Conservation (phyloP, 2,329 filamentous ascomycete genomes). For the Epichloe sp. region DNA sequence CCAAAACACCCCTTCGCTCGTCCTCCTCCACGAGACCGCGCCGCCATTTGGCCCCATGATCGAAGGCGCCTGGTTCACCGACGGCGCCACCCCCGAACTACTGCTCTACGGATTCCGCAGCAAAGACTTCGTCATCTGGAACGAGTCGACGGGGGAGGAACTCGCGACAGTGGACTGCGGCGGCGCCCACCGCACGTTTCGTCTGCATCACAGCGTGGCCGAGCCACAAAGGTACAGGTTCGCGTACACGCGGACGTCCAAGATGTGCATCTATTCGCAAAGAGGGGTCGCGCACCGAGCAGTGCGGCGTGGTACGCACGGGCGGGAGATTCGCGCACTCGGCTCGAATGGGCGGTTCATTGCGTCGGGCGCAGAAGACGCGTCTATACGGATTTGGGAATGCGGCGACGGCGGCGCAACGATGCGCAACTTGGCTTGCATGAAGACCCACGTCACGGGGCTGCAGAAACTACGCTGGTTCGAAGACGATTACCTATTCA, state of each 20-base stretch:
- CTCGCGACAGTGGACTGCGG: conserved; percentile 67
- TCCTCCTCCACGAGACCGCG: conserved; percentile 51
- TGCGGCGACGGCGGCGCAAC: conserved; percentile 18
- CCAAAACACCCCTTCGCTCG: conserved; percentile 15
- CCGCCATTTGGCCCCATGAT: conserved; percentile 65
- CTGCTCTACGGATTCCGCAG: conserved; percentile 71
- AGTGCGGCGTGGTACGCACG: conserved; percentile 63
- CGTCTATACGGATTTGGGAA: conserved; percentile 58
- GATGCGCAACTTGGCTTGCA: conserved; percentile 42
- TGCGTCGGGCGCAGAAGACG: conserved; percentile 64
- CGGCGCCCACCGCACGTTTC: conserved; percentile 69
- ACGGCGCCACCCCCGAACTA: conserved; percentile 34
- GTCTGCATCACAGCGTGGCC: conserved; percentile 22
- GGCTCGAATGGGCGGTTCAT: conserved; percentile 28
- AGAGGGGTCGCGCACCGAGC: conserved; percentile 23
- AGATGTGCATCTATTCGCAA: conserved; percentile 35
- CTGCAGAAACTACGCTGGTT: conserved; percentile 74
- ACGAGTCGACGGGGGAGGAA: conserved; percentile 55
- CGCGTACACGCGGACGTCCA: conserved; percentile 61
- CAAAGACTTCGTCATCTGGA: conserved; percentile 70
- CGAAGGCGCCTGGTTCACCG: conserved; percentile 53
- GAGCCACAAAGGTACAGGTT: conserved; percentile 34
- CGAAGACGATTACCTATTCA: conserved; percentile 60
- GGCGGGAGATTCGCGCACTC: conserved; percentile 61
- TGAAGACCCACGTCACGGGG: conserved; percentile 71